These are phyloP conservation scores for Blakeslea trispora DNA, from an alignment of 371 early-diverging fungal species.

Conservation along the genomic window DNA sequence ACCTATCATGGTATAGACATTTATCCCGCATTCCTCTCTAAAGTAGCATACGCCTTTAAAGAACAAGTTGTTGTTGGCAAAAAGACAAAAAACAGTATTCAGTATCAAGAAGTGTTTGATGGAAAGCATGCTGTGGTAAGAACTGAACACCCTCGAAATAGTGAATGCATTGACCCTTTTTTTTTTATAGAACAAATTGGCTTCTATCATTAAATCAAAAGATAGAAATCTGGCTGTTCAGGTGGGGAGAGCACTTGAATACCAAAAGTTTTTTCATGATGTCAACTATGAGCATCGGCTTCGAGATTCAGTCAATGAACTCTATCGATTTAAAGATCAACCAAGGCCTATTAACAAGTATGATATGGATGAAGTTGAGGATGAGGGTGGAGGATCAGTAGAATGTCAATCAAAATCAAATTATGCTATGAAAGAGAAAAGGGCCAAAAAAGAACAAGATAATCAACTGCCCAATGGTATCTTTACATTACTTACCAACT, in stretches of 20 bases:
- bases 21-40: conserved; percentile 82
- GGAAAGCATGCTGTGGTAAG: conserved; percentile 86
- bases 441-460: no score
- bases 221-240: conserved; percentile 84
- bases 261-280: conserved; percentile 84
- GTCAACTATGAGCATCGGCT: conserved; percentile 77
- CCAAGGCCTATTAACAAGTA: conserved; percentile 24
- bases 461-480: conserved; percentile 49
- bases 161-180: background rate
- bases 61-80: conserved; percentile 50
- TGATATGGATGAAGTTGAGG: background rate
- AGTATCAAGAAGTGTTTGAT: conserved; percentile 79
- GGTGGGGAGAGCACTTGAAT: conserved; percentile 80
- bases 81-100: conserved; percentile 74
- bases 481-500: conserved; percentile 64
- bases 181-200: conserved; percentile 63
- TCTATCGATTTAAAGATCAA: conserved; percentile 68
- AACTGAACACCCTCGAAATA: no score
- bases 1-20: conserved; percentile 24
- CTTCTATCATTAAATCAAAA: conserved; percentile 67
- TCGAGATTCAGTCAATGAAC: conserved; percentile 73
- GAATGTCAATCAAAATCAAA: no score
- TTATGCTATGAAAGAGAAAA: background rate
- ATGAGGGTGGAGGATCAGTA: background rate
- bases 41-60: conserved; percentile 76